Conservation (phyloP, 2,329 filamentous ascomycete genomes). For the Myrmaecium sp. region DNA sequence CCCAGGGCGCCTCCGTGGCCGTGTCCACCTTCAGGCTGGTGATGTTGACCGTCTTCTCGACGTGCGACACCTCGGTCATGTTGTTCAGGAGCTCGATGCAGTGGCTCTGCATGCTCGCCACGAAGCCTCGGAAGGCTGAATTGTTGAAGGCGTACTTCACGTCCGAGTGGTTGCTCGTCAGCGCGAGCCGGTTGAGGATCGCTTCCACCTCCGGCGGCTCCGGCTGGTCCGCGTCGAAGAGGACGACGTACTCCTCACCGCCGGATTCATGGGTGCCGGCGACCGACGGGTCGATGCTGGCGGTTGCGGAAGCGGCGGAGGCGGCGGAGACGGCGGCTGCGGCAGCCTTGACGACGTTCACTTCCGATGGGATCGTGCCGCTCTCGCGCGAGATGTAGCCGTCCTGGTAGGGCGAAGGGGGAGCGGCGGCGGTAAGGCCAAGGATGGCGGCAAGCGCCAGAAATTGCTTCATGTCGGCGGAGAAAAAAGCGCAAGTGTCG, state of each 20-base stretch:
- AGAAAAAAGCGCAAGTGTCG: no score
- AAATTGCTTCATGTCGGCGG: no score
- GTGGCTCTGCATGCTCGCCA: slow-evolving; percentile 23
- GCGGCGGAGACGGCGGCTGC: no score
- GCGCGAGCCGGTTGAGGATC: slow-evolving; percentile 17
- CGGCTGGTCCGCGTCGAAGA: slow-evolving; percentile 17
- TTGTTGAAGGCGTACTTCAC: slow-evolving; percentile 25
- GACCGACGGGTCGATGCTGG: no score
- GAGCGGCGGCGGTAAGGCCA: no score
- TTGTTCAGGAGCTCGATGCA: slow-evolving; percentile 21
- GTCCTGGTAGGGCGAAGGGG: no score
- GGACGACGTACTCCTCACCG: slow-evolving; percentile 19
- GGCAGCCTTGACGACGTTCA: no score
- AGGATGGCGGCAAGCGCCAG: no score
- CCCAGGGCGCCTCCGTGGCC: slow-evolving; percentile 26
- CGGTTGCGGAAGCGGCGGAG: no score
- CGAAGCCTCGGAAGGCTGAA: slow-evolving; percentile 22
- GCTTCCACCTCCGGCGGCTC: slow-evolving; percentile 17
- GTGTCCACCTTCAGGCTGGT: slow-evolving; percentile 12
- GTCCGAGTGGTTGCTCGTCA: slow-evolving; percentile 20
- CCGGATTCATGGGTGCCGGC: slow-evolving; percentile 13
- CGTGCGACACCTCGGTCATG: slow-evolving; percentile 22
- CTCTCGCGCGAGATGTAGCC: no score
- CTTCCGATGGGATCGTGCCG: no score
- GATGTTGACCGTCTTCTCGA: slow-evolving; percentile 25